Evolutionary conservation across 768 basidiomycete genomes (phyloP), one percentile per base, ranked within the genome.

Genomic region (Auricularia cornea): DNA sequence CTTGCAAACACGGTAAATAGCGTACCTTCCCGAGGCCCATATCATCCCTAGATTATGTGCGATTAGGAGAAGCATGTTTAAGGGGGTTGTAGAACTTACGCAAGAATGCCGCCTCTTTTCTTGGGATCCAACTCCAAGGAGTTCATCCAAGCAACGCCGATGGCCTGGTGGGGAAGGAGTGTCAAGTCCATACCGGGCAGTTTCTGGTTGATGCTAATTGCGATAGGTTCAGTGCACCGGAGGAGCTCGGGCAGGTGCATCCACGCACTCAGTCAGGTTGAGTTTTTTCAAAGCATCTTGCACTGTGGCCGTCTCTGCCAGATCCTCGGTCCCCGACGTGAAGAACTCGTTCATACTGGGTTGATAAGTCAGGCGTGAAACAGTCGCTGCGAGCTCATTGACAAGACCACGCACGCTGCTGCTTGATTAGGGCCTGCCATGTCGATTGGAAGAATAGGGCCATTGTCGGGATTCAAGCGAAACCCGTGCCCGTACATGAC

Each of bases 101-200:
- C 88, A 33, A 88, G 75, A 56, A 89, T 87, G 18, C 88, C 87
- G 14, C 88, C 87, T 68, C 73, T 81, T 65, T 84, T 77, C 3
- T 67, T 66, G 16, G 66, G 64, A 29, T 79, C 74, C 26, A 71
- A 74, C 69, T 89, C 88, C 69, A 85, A 83, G 18, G 84, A 77
- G 0, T 88, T 63, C 89, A 92, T 90, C 87, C 89, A 92, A 40
- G 81, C 81, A 20, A 92, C 89, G 0, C 91, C 90, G 60, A 92
- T 86, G 40, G 82, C 76, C 72, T 92, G 88, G 69, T 92, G 91
- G 6, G 84, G 82, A 64, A 92, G 77, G 10, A 92, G 77, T 3
- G 83, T 79, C 12, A 91, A 83, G 69, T 86, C 84, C 65, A 92
- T 74, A 0, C 89, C 89, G 0, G 87, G 86, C 1, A 94, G 71